phyloP scores from a whole-genome alignment of 495 filamentous ascomycete genomes.

The Monascus purpureus region DNA sequence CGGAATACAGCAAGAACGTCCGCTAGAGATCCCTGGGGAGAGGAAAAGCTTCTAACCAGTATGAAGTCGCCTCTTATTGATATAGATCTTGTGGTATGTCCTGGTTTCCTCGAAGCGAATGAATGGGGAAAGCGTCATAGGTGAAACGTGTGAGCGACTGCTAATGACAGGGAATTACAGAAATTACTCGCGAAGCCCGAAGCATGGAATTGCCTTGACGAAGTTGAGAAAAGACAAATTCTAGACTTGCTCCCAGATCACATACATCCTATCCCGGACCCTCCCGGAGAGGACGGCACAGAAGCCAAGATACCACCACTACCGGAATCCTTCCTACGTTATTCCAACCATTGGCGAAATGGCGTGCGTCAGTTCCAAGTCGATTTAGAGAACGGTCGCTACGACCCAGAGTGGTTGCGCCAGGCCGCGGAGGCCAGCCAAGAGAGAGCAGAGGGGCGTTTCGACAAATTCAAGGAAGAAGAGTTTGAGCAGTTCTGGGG shows the following conservation, averaged over 20 bases:
- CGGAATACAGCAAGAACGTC: conserved; percentile 19
- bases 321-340: conserved; percentile 31
- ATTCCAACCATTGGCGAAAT: conserved; percentile 36
- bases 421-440: conserved; percentile 49
- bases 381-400: conserved; percentile 45
- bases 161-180: no score
- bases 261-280: conserved; percentile 22
- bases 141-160: no score
- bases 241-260: conserved; percentile 42
- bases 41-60: conserved; percentile 41
- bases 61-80: conserved; percentile 38
- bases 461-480: conserved; percentile 51
- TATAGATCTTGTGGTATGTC: conserved; percentile 42
- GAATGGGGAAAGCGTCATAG: no score
- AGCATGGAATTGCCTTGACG: conserved; percentile 44
- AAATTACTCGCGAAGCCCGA: conserved; percentile 39
- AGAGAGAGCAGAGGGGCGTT: conserved; percentile 50
- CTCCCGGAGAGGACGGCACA: conserved; percentile 13
- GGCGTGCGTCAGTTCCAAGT: conserved; percentile 40
- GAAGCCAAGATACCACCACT: conserved; percentile 24
- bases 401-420: conserved; percentile 51
- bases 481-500: conserved; percentile 62
- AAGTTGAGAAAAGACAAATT: conserved; percentile 40
- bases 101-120: no score
- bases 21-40: conserved; percentile 25